phyloP scores from a whole-genome alignment of 2,329 filamentous ascomycete species.

The Cladophialophora carrionii region DNA sequence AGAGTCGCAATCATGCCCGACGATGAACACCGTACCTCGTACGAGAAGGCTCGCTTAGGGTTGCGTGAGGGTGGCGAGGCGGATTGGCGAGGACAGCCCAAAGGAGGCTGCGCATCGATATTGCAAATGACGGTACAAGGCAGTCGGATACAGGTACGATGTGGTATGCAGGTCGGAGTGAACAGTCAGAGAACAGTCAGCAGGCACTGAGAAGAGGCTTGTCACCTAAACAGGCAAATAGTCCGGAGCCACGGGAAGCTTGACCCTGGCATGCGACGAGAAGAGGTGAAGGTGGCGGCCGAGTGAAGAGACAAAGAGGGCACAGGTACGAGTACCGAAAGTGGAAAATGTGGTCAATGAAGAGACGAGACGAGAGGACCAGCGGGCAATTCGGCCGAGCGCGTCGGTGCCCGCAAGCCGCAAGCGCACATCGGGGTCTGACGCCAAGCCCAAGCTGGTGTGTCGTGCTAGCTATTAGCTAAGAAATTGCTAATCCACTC shows the following conservation, averaged over 20 bases:
- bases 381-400: background rate
- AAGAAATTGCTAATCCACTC: conserved; percentile 35
- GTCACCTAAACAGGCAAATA: conserved; percentile 21
- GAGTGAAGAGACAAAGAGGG: background rate
- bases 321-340: background rate
- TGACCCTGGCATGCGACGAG: background rate
- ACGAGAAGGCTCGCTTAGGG: background rate
- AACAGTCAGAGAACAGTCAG: conserved; percentile 26
- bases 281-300: background rate
- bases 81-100: background rate
- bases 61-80: background rate
- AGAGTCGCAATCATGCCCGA: background rate
- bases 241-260: conserved; percentile 18
- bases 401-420: background rate
- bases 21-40: background rate
- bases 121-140: conserved; percentile 6
- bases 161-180: background rate
- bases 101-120: background rate
- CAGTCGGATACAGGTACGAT: background rate
- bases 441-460: background rate
- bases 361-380: background rate
- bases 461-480: conserved; percentile 23
- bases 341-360: conserved; percentile 25
- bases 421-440: too few relatives aligned
- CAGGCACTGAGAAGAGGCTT: background rate